Conservation (phyloP, 306 rosid genomes). For the Gleditsia sinensis region DNA sequence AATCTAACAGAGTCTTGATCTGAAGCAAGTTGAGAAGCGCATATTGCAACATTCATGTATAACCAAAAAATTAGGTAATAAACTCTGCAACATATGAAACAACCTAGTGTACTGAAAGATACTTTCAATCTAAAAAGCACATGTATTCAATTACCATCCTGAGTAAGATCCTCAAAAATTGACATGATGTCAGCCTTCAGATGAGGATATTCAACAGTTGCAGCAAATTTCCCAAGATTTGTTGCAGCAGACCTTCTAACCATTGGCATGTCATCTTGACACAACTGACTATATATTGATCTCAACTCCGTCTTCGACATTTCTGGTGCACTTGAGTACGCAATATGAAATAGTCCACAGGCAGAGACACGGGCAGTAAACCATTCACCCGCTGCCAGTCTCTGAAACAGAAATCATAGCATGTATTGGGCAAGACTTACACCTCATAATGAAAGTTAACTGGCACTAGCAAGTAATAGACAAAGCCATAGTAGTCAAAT, state of each 20-base stretch:
- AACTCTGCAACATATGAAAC: constrained; percentile 16
- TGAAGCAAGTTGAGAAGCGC: constrained; percentile 37
- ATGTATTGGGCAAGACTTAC: constrained; percentile 13
- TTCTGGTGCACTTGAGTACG: constrained; percentile 87
- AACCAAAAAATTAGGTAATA: constrained; percentile 21
- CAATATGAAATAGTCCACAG: constrained; percentile 94
- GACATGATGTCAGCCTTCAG: constrained; percentile 86
- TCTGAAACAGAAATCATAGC: constrained; percentile 50
- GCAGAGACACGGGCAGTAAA: constrained; percentile 98
- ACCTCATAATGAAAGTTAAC: constrained; percentile 13
- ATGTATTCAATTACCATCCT: constrained; percentile 64
- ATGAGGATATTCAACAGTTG: constrained; percentile 88
- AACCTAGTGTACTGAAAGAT: neutral
- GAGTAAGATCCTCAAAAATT: constrained; percentile 94
- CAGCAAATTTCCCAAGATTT: constrained; percentile 93
- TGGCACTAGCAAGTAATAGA: neutral
- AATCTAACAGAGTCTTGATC: constrained; percentile 98
- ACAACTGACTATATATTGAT: constrained; percentile 82
- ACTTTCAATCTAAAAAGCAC: constrained; percentile 1
- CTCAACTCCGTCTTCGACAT: constrained; percentile 76
- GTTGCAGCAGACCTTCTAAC: constrained; percentile 99
- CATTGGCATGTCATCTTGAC: constrained; percentile 99
- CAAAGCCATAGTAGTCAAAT: too few relatives aligned
- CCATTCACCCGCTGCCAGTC: constrained; percentile 99
- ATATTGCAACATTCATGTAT: constrained; percentile 3